Base-by-base conservation (phyloP, 352 stramenopile genomes). In the Globisporangium nunn region DNA sequence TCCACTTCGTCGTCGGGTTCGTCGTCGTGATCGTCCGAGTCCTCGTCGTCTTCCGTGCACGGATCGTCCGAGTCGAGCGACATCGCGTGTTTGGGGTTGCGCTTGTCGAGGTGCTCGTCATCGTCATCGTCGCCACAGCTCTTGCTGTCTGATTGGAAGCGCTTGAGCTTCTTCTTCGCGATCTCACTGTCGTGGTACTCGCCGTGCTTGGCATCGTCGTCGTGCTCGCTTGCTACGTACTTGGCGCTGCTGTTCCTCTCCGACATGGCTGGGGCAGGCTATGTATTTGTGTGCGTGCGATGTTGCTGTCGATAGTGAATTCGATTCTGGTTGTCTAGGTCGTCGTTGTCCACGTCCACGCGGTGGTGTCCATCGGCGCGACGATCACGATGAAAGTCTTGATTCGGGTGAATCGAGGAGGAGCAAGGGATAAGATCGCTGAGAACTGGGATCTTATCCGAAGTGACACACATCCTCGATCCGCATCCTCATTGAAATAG, bases 1-100 rank as follows among this genome's bases (percentile, higher is more conserved):
- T 88, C 70, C 28, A 83, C 68, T 11, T 78, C 64, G 4, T 74
- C 61, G 48, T 68, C 67, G n/a, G 53, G 56, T 7, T 55, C 37
- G 39, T 61, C 55, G 28, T 68, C 55, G 41, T 6, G 31, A 30
- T 58, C 18, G 29, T 59, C 54, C 14, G 65, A 63, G 45, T 60
- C 54, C 30, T 80, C 73, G 23, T 64, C 55, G 50, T 72, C 63
- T 18, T 69, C 75, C 0, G 39, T 56, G 49, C 52, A 11, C 10
- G 43, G 58, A 48, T 61, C 60, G 11, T 57, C 58, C 29, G 44
- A 52, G 28, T 53, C 59, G 17, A 62, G 67, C 3, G 37, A 45
- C 17, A 59, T 71, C 3, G 41, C 45, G 47, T 56, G 56, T 49
- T 74, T 70, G 30, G n/a, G n/a, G n/a, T n/a, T n/a, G n/a, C 69